A percentile compares a stretch with the other conserved stretches of the same genome.
Conservation (phyloP, 176 grass and related monocot species). For the Oryza longistaminata region DNA sequence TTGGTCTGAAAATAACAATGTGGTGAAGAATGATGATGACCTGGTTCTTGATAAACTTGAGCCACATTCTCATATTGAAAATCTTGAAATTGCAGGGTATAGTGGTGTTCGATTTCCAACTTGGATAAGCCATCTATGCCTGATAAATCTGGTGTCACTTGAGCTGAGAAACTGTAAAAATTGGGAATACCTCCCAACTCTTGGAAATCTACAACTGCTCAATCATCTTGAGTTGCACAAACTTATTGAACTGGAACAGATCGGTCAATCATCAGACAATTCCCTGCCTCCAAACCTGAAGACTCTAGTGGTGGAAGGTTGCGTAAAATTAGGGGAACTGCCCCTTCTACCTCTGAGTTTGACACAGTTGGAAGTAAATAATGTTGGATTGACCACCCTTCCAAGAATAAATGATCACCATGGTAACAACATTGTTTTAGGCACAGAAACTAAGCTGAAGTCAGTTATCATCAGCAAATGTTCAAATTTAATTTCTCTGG, state of each 20-base stretch:
- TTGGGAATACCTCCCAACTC: conserved; percentile 14
- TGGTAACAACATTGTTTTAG: not conserved
- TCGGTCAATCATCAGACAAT: conserved; percentile 12
- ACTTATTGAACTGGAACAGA: conserved; percentile 1
- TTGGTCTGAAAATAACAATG: conserved; percentile 5
- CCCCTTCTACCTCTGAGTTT: conserved; percentile 31
- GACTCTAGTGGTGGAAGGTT: conserved; percentile 25
- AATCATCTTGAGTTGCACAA: conserved; percentile 6
- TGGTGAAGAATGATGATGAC: no score
- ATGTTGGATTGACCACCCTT: conserved; percentile 23
- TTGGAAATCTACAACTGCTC: conserved; percentile 31
- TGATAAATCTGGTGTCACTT: conserved; percentile 23
- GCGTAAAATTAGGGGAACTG: not conserved
- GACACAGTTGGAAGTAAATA: conserved; percentile 7
- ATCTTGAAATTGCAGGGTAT: conserved; percentile 23
- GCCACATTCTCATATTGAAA: conserved; percentile 3
- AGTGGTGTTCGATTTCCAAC: not conserved
- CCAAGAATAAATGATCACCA: conserved; percentile 12
- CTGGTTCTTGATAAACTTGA: no score
- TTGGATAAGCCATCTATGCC: not conserved
- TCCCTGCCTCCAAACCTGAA: not conserved
- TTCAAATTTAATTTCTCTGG: not conserved
- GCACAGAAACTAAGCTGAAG: not conserved
- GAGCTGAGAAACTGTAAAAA: conserved; percentile 5
- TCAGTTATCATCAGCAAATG: not conserved